Evolutionary conservation across 2,329 filamentous ascomycete species (phyloP), one percentile per base, ranked within the genome.

Genomic region (Fusarium xylarioides): DNA sequence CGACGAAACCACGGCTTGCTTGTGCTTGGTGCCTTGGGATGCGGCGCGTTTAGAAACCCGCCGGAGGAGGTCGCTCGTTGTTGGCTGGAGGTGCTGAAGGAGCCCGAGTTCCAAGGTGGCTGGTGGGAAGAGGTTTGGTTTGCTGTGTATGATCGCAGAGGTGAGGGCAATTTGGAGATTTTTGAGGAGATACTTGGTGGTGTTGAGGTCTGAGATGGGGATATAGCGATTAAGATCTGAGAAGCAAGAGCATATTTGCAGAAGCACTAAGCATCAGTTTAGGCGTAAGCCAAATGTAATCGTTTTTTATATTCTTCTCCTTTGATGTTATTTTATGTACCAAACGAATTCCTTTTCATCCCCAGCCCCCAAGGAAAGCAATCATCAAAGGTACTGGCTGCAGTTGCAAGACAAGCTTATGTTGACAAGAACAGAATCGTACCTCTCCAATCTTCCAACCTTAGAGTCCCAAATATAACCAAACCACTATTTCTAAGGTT

Each of bases 21-120:
- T 14, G 88, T 94, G 10, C 83, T 94, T 4, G 91, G 92, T 0
- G 91, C 92, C 0, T 77, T 94, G 55, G 92, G 92, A 0, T 94
- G 91, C 74, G 92, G 91, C 7, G 90, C 87, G 1, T 93, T 92
- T 78, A 75, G 74, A 1, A 92, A 93, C 77, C 92, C 92, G 14
- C 84, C 85, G 0, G 80, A 82, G 37, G 89, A 90, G 68, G 88
- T 93, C n/a, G 91, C 89, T 5, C 66, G 81, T 38, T 91, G 90
- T 73, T 94, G 91, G 86, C 78, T 83, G 34, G 86, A 90, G 75
- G 90, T 92, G 38, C 81, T 93, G 61, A 64, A 77, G 35, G 90
- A 93, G 77, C 42, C 69, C 1, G 91, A 93, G 81, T 92, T 92
- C 71, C 75, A 80, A 43, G 89, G 89, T 4, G 88, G 89, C 0